Percentiles rank a stretch among this genome's conserved stretches.
phyloP scores from a whole-genome alignment of 306 rosid genomes.

The Sindora glabra region DNA sequence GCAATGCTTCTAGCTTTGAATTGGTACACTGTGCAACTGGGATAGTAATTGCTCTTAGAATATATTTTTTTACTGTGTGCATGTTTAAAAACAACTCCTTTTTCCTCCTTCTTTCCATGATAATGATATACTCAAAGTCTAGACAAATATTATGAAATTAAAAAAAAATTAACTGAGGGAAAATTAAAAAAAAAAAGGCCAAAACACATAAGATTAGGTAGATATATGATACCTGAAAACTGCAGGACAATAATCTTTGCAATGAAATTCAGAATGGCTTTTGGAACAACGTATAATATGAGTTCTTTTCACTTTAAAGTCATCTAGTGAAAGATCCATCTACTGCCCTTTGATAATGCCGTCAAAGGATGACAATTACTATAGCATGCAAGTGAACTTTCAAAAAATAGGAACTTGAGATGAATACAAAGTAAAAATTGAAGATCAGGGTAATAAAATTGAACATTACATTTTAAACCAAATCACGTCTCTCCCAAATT shows the following conservation, averaged over 20 bases:
- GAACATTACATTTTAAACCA: too few relatives aligned
- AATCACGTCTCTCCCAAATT: too few relatives aligned
- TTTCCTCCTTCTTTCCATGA: background rate
- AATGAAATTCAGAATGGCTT: constrained; percentile 18
- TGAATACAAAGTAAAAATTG: too few relatives aligned
- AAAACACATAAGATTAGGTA: background rate
- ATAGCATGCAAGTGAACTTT: background rate
- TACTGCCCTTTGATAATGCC: constrained; percentile 7
- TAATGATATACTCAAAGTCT: background rate
- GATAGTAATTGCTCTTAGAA: too few relatives aligned
- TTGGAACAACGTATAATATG: constrained; percentile 12
- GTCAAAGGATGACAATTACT: background rate
- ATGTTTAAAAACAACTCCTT: background rate
- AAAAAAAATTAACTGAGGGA: background rate
- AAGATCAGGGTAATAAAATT: too few relatives aligned
- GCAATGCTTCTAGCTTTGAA: background rate
- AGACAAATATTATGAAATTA: background rate
- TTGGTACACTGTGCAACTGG: background rate
- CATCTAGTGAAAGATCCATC: constrained; percentile 29
- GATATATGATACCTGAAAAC: constrained; percentile 27
- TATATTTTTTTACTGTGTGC: background rate
- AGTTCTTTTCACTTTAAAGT: constrained; percentile 22
- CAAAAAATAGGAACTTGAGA: too few relatives aligned
- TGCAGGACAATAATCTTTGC: constrained; percentile 37
- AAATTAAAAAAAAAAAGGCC: background rate